These are phyloP conservation scores for Rehmannia glutinosa DNA, from an alignment of 257 asterid genomes.

Conservation along the genomic window DNA sequence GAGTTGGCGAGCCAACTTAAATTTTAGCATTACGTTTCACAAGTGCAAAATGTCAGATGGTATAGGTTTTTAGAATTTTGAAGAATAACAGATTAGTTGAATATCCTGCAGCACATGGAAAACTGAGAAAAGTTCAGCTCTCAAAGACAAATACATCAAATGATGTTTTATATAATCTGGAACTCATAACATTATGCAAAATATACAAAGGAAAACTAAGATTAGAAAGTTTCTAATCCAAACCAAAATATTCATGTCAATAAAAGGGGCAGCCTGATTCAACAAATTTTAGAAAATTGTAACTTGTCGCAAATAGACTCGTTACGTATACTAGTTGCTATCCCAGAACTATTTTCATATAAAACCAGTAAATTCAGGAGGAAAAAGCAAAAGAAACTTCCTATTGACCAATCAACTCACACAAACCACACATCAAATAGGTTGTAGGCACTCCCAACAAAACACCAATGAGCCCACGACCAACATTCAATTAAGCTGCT, in stretches of 20 bases:
- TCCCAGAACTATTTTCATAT: background rate
- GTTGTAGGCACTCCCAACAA: background rate
- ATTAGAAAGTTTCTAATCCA: too few species aligned
- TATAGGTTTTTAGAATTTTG: background rate
- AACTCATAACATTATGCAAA: too few species aligned
- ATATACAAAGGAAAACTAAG: too few species aligned
- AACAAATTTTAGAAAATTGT: too few species aligned
- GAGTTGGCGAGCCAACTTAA: background rate
- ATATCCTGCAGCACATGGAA: too few species aligned
- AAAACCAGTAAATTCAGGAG: background rate
- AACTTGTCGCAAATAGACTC: too few species aligned
- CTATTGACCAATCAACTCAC: background rate
- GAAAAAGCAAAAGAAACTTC: background rate
- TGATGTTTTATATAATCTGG: too few species aligned
- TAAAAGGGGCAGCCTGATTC: too few species aligned
- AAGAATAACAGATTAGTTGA: too few species aligned
- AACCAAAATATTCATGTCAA: too few species aligned
- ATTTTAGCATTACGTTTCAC: background rate
- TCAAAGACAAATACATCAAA: too few species aligned
- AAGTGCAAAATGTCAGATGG: background rate
- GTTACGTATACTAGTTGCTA: background rate
- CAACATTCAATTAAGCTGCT: background rate
- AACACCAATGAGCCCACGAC: background rate
- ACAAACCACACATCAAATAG: constrained; percentile 1
- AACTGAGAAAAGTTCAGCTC: too few species aligned